Percentiles rank a stretch among this genome's conserved stretches.
These are phyloP conservation scores for Brasenia schreberi DNA, from an alignment of 164 flowering plant genomes.

Conservation along the genomic window DNA sequence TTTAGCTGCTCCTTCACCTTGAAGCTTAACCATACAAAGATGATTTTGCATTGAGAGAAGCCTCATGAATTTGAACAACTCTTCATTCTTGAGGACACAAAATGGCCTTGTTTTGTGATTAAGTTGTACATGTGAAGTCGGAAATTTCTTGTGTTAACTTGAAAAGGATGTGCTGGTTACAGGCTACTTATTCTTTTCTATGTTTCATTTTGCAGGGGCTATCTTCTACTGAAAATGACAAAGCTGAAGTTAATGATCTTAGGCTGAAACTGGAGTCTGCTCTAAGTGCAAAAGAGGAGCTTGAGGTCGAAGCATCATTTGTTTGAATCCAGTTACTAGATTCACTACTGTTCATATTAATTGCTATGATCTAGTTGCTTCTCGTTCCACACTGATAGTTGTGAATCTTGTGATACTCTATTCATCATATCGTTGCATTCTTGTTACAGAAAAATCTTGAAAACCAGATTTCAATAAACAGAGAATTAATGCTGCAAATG, in stretches of 20 bases:
- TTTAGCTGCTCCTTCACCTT: too few species aligned
- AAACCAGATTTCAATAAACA: slow-evolving; percentile 42
- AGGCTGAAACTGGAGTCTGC: slow-evolving; percentile 44
- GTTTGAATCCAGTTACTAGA: background rate
- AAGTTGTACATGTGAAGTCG: too few species aligned
- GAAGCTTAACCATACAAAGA: too few species aligned
- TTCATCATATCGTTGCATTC: background rate
- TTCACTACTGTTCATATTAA: background rate
- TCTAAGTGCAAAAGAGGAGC: slow-evolving; percentile 46
- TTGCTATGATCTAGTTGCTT: background rate
- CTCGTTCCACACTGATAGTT: background rate
- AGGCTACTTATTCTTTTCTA: background rate
- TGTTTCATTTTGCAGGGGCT: slow-evolving; percentile 24
- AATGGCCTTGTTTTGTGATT: too few species aligned
- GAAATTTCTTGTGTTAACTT: background rate
- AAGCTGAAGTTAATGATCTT: slow-evolving; percentile 40
- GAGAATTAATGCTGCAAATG: slow-evolving; percentile 32
- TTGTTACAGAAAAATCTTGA: slow-evolving; percentile 33
- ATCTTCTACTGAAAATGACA: slow-evolving; percentile 21
- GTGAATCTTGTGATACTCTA: background rate
- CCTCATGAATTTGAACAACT: too few species aligned
- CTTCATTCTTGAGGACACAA: too few species aligned
- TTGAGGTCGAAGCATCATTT: slow-evolving; percentile 34
- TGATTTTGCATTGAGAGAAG: too few species aligned
- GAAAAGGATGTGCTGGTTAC: background rate